Evolutionary conservation across 192 early-diverging fungal species (phyloP).

Genomic region (Coemansia sp.): DNA sequence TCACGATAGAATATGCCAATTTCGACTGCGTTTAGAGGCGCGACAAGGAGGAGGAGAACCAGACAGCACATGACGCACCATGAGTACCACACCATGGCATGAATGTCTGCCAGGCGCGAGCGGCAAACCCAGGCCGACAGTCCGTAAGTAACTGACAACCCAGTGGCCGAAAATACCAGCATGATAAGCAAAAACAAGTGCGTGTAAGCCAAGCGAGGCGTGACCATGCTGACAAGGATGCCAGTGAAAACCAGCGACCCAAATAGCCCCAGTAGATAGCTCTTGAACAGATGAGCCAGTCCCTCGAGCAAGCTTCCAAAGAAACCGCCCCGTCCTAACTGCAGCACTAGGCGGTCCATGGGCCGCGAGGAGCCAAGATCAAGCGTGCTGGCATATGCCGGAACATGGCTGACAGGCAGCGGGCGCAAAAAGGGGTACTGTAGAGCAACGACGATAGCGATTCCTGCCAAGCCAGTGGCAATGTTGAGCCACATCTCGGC

Average conservation of each 20-base stretch:
- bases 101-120: constrained; percentile 26
- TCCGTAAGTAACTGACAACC: constrained; percentile 26
- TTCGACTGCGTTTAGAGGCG: constrained; percentile 30
- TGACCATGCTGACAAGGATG: constrained; percentile 25
- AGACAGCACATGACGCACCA: constrained; percentile 36
- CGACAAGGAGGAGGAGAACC: constrained; percentile 34
- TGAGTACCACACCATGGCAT: constrained; percentile 38
- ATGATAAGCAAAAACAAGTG: constrained; percentile 29
- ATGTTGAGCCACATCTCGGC: constrained; percentile 36
- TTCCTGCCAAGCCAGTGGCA: constrained; percentile 29
- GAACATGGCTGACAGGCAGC: constrained; percentile 12
- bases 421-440: constrained; percentile 47
- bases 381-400: neutral
- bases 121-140: constrained; percentile 34
- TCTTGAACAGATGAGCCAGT: constrained; percentile 15
- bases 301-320: constrained; percentile 36
- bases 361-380: constrained; percentile 7
- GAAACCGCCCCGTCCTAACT: constrained; percentile 43
- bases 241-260: constrained; percentile 39
- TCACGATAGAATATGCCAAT: constrained; percentile 51
- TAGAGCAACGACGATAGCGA: constrained; percentile 21
- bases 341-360: constrained; percentile 36
- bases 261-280: constrained; percentile 26
- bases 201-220: constrained; percentile 51
- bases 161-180: constrained; percentile 38